Evolutionary conservation across 2,329 filamentous ascomycete genomes (phyloP).

Genomic region (Xylariaceae sp.): DNA sequence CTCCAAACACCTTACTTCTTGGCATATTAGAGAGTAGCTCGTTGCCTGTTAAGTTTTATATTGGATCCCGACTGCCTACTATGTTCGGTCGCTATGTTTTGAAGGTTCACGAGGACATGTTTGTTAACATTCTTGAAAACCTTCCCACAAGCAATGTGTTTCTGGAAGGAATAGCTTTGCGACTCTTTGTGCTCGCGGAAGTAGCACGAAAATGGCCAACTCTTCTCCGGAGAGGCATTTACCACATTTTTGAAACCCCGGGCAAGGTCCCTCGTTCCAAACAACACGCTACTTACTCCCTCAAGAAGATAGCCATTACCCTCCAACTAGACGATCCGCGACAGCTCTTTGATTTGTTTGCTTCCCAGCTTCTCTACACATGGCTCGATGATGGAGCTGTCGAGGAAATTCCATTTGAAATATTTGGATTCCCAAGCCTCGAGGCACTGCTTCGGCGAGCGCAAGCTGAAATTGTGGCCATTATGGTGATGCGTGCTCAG

Average conservation of each 20-base stretch:
- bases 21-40: slow-evolving; percentile 70
- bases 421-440: slow-evolving; percentile 79
- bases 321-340: slow-evolving; percentile 70
- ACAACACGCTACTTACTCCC: slow-evolving; percentile 74
- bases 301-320: slow-evolving; percentile 67
- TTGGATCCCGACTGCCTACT: slow-evolving; percentile 71
- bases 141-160: slow-evolving; percentile 76
- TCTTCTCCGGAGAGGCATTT: slow-evolving; percentile 83
- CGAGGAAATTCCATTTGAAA: slow-evolving; percentile 77
- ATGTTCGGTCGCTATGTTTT: slow-evolving; percentile 86
- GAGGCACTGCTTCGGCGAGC: slow-evolving; percentile 71
- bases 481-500: slow-evolving; percentile 82
- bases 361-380: slow-evolving; percentile 86
- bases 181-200: slow-evolving; percentile 75
- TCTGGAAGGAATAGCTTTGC: slow-evolving; percentile 82
- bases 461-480: slow-evolving; percentile 77
- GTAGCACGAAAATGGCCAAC: slow-evolving; percentile 87
- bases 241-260: slow-evolving; percentile 91
- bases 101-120: slow-evolving; percentile 80
- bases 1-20: slow-evolving; percentile 73
- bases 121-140: slow-evolving; percentile 80
- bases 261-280: slow-evolving; percentile 70
- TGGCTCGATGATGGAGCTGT: slow-evolving; percentile 77
- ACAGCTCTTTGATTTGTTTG: slow-evolving; percentile 81
- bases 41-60: slow-evolving; percentile 75